These are phyloP conservation scores for Annona cherimola DNA, from an alignment of 164 flowering plant species.

Conservation along the genomic window DNA sequence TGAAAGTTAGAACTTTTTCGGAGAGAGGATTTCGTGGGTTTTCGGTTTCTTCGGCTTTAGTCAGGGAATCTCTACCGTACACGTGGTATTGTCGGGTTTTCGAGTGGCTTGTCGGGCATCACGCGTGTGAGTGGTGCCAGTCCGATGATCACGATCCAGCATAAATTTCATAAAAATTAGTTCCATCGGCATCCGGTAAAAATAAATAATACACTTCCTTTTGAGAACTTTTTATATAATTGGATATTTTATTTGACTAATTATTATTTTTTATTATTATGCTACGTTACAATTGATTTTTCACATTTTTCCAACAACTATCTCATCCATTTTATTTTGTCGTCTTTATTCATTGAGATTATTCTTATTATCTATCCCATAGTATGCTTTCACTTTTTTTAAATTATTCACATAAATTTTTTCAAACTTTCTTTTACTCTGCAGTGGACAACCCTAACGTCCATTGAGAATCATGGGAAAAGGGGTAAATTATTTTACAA, in stretches of 20 bases:
- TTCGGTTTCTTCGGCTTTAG: background rate
- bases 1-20: background rate
- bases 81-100: background rate
- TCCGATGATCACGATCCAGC: conserved; percentile 24
- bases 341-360: too few species aligned
- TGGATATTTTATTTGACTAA: conserved; percentile 31
- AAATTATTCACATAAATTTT: too few species aligned
- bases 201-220: conserved; percentile 71
- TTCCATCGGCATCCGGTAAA: conserved; percentile 57
- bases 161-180: conserved; percentile 51
- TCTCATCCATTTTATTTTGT: too few species aligned
- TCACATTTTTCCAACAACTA: too few species aligned
- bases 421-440: too few species aligned
- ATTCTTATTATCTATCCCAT: too few species aligned
- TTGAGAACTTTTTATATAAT: conserved; percentile 50
- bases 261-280: too few species aligned
- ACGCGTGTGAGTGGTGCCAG: background rate
- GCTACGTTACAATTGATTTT: too few species aligned
- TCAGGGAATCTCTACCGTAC: background rate
- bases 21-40: background rate
- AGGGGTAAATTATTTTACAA: too few species aligned
- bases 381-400: too few species aligned
- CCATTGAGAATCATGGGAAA: too few species aligned
- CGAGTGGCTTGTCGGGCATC: background rate
- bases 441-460: too few species aligned